A percentile compares a stretch with the other conserved stretches of the same genome.
These are phyloP conservation scores for Aspergillus floridensis DNA, from an alignment of 2,329 filamentous ascomycete genomes.

Conservation along the genomic window DNA sequence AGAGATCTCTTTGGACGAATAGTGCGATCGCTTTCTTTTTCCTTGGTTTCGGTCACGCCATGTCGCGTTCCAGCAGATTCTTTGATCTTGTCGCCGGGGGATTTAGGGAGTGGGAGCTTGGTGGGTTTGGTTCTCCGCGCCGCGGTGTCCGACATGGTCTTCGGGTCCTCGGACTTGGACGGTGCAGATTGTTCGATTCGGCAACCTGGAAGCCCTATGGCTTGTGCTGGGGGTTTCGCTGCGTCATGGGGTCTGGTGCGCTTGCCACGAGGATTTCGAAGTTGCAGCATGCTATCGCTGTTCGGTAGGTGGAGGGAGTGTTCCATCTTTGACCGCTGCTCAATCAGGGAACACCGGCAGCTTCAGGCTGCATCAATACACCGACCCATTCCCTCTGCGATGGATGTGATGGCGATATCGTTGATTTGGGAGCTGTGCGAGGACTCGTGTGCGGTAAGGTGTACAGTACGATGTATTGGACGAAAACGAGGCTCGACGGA, in stretches of 20 bases:
- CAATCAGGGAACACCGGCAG: conserved; percentile 1
- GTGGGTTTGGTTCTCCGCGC: conserved; percentile 23
- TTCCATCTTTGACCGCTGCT: conserved; percentile 25
- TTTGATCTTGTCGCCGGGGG: conserved; percentile 17
- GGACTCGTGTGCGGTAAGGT: background rate
- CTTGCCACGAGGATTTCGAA: conserved; percentile 20
- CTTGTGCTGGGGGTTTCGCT: conserved; percentile 15
- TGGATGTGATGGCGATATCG: background rate
- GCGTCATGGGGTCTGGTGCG: conserved; percentile 14
- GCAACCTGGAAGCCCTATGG: background rate
- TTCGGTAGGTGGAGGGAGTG: conserved; percentile 27
- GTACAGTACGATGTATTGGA: background rate
- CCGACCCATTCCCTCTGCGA: conserved; percentile 14
- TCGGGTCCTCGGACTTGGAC: conserved; percentile 10
- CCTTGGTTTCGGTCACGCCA: conserved; percentile 11
- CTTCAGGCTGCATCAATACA: conserved; percentile 14
- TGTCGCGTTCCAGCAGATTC: conserved; percentile 17
- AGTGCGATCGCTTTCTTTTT: background rate
- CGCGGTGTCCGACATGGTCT: conserved; percentile 11
- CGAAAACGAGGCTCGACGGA: conserved; percentile 1
- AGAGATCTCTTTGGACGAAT: conserved; percentile 10
- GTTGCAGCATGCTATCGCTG: conserved; percentile 28
- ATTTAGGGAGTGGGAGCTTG: conserved; percentile 30
- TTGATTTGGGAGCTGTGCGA: background rate
- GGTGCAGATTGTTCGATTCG: background rate